Evolutionary conservation across 1,284 basidiomycete genomes (phyloP).

Genomic region (Sanghuangporus weigelae): DNA sequence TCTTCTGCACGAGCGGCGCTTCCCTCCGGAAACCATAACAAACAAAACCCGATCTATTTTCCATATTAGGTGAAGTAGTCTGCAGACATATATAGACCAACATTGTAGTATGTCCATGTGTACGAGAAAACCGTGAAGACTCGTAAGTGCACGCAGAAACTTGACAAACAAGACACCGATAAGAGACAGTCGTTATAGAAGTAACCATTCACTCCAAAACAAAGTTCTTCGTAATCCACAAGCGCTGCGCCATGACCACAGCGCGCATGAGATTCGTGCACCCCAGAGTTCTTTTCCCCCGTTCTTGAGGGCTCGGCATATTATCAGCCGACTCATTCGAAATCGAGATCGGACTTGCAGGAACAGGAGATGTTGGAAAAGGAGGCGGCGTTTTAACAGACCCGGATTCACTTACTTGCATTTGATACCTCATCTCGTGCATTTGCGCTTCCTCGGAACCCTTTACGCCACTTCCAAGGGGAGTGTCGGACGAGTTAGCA

Average conservation of each 20-base stretch:
- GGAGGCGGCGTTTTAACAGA: background rate
- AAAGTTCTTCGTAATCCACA: constrained; percentile 6
- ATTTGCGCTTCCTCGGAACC: background rate
- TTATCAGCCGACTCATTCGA: background rate
- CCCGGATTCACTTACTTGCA: background rate
- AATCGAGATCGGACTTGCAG: background rate
- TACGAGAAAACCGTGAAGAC: background rate
- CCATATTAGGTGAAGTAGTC: too few species aligned
- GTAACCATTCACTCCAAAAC: background rate
- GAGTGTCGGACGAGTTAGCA: background rate
- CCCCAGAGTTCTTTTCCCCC: background rate
- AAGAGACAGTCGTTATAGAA: background rate
- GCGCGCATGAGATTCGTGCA: background rate
- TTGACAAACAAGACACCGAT: background rate
- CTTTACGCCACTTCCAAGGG: too few species aligned
- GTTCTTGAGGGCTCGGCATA: background rate
- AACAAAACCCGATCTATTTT: too few species aligned
- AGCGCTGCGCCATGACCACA: constrained; percentile 5
- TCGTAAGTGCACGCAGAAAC: background rate
- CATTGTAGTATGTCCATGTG: background rate
- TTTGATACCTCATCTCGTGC: background rate
- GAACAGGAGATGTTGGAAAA: background rate
- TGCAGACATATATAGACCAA: too few species aligned
- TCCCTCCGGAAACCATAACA: too few species aligned
- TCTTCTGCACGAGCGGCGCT: too few species aligned